Evolutionary conservation across 257 asterid genomes (phyloP).

Genomic region (Solanum piurae): DNA sequence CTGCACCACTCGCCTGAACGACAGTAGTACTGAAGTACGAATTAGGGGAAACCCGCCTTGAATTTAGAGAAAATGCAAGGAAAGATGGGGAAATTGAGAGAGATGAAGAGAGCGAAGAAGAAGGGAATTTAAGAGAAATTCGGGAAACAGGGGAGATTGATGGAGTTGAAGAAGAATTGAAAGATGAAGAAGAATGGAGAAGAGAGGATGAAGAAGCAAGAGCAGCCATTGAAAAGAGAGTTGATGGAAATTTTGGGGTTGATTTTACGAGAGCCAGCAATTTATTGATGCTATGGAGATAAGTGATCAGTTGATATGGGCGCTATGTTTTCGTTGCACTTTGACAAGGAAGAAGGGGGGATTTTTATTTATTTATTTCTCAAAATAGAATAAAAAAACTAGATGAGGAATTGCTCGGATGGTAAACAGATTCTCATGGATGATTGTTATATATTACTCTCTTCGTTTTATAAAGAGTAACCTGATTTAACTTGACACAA

Average conservation of each 20-base stretch:
- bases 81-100: conserved; percentile 45
- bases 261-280: conserved; percentile 2
- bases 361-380: not conserved
- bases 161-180: conserved; percentile 30
- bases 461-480: too few relatives aligned
- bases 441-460: too few relatives aligned
- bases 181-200: conserved; percentile 22
- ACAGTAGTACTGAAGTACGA: conserved; percentile 6
- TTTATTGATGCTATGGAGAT: not conserved
- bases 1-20: conserved; percentile 28
- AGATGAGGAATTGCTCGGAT: not conserved
- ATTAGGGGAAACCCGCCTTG: conserved; percentile 11
- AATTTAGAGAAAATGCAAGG: conserved; percentile 14
- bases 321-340: not conserved
- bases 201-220: conserved; percentile 46
- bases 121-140: conserved; percentile 24
- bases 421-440: too few relatives aligned
- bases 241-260: not conserved
- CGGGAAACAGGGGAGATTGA: conserved; percentile 30
- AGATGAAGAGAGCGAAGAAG: conserved; percentile 39
- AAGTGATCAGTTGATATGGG: not conserved
- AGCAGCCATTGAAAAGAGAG: conserved; percentile 52
- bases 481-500: too few relatives aligned
- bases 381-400: not conserved
- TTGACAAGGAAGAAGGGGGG: not conserved